phyloP scores from a whole-genome alignment of 2,329 filamentous ascomycete genomes.

The Myriosclerotinia scirpicola region DNA sequence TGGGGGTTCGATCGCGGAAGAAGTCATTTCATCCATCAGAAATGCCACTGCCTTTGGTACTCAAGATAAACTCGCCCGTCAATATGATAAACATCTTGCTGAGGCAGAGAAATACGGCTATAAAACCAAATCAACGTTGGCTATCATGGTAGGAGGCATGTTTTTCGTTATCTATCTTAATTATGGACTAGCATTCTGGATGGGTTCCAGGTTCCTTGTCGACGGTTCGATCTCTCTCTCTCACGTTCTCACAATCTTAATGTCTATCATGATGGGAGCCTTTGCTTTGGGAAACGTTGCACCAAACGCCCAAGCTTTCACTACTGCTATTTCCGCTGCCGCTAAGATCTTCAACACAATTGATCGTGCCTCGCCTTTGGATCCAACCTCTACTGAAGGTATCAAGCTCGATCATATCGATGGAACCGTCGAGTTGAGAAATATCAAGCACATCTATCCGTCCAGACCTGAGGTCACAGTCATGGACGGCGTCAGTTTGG shows the following conservation, averaged over 20 bases:
- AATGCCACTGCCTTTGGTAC: conserved; percentile 93
- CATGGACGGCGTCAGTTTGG: conserved; percentile 78
- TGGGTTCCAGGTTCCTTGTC: conserved; percentile 74
- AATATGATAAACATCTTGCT: conserved; percentile 76
- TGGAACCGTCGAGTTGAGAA: conserved; percentile 76
- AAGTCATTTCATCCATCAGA: conserved; percentile 89
- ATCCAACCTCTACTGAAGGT: conserved; percentile 72
- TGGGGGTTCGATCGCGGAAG: conserved; percentile 86
- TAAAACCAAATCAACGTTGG: conserved; percentile 70
- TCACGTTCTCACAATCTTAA: conserved; percentile 77
- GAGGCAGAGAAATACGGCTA: conserved; percentile 75
- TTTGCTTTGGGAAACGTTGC: conserved; percentile 87
- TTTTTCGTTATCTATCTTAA: conserved; percentile 84
- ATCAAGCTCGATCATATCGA: conserved; percentile 69
- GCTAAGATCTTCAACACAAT: conserved; percentile 94
- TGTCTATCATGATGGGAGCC: conserved; percentile 89
- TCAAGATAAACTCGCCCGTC: conserved; percentile 82
- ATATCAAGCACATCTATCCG: conserved; percentile 91
- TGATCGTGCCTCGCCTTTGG: conserved; percentile 80
- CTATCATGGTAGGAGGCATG: conserved; percentile 78
- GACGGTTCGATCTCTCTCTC: conserved; percentile 64
- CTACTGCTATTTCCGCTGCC: conserved; percentile 77
- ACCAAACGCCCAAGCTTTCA: conserved; percentile 84
- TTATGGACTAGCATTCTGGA: conserved; percentile 87
- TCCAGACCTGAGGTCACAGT: conserved; percentile 87